Base-by-base conservation (phyloP, 2,329 filamentous ascomycete species). In the Aspergillus glaucus region DNA sequence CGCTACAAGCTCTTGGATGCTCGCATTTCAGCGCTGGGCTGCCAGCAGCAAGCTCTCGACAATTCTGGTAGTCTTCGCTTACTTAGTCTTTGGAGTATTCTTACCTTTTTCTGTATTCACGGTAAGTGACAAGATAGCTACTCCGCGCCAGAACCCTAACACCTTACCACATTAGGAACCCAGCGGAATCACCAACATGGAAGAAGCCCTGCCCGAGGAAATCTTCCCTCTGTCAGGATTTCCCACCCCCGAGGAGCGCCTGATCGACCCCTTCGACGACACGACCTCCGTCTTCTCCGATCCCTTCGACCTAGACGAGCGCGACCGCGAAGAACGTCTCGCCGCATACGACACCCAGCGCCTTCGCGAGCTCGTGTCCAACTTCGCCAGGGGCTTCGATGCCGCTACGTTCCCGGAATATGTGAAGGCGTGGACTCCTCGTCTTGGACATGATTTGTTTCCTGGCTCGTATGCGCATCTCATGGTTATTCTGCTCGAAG, bases 401-500 rank as follows among this genome's bases (percentile, higher is more conserved):
- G 55, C 56, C 4, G 44, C 48, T 17, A 41, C 43, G 10, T 59
- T 60, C 45, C 26, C 36, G 12, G 32, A 43, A n/a, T 45, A 54
- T 19, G 47, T 60, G 21, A 47, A 40, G 19, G 32, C 39, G 4
- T 44, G 24, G 14, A 46, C 56, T 24, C 51, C 53, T 1, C 34
- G 19, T 6, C 15, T 59, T 6, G 22, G 34, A 1, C 36, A 48
- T 3, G 39, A 46, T 24, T 44, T 55, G 4, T 50, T 56, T 17
- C 59, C 61, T 1, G 58, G 59, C 8, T 57, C 58, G 4, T 62
- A 55, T 43, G 46, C 46, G 9, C 61, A 63, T 45, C 52, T 62
- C n/a, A 34, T 62, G 19, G 28, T 60, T 2, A 44, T 63, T 9
- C 42, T 62, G 7, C 51, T 61, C 7, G 50, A 54, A 19, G 44